Evolutionary conservation across 2,329 filamentous ascomycete genomes (phyloP).

Genomic region (Fusarium foetens): DNA sequence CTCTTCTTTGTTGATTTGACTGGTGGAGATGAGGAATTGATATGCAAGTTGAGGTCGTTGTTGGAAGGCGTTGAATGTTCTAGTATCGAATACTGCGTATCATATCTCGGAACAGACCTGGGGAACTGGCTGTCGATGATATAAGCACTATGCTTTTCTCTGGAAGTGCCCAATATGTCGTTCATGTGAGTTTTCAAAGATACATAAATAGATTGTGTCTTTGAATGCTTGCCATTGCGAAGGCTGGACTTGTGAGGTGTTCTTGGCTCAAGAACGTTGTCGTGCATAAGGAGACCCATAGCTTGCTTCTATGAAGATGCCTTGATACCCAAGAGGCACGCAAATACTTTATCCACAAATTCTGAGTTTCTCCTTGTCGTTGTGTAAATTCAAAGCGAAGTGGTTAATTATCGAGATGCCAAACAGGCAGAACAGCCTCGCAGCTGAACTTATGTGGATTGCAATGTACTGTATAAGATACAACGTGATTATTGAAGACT

Average conservation of each 20-base stretch:
- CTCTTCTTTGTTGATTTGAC: neutral
- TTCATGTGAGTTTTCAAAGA: neutral
- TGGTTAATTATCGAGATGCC: neutral
- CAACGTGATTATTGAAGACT: neutral
- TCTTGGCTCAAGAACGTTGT: neutral
- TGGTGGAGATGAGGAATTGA: neutral
- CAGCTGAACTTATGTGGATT: neutral
- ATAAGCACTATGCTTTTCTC: neutral
- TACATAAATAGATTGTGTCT: neutral
- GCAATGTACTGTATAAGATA: neutral
- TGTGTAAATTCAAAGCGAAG: neutral
- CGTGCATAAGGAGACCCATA: neutral
- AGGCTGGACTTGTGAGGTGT: neutral
- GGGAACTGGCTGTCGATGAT: neutral
- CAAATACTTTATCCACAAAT: neutral
- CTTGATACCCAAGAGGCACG: neutral
- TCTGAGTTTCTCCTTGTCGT: neutral
- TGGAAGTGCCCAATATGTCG: neutral
- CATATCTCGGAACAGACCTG: neutral
- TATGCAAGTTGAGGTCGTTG: neutral
- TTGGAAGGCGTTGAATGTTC: neutral
- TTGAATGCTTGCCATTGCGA: neutral
- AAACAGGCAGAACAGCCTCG: neutral
- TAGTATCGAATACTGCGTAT: neutral
- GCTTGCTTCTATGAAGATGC: neutral